A percentile compares a stretch with the other conserved stretches of the same genome.
Conservation (phyloP, 2,329 filamentous ascomycete species). For the Cladosporium colombiae region DNA sequence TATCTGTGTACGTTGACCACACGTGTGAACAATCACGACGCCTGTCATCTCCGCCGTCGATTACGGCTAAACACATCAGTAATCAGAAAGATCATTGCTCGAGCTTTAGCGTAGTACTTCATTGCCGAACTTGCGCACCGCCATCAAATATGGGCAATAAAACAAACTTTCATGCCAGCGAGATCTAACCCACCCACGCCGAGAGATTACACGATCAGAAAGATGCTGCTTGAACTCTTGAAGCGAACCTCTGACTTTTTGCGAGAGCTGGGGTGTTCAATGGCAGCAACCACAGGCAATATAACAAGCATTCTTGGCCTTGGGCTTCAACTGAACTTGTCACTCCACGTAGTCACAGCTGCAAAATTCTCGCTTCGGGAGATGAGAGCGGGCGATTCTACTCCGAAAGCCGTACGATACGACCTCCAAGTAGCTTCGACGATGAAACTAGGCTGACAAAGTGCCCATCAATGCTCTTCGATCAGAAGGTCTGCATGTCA, state of each 20-base stretch:
- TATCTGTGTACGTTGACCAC: background rate
- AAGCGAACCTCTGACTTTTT: background rate
- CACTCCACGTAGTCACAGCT: background rate
- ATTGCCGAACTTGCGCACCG: background rate
- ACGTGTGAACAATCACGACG: background rate
- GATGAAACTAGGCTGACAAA: background rate
- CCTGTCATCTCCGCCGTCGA: background rate
- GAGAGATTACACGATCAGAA: background rate
- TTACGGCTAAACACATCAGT: background rate
- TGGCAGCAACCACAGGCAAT: background rate
- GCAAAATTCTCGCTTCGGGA: background rate
- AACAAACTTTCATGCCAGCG: background rate
- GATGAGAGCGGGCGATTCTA: background rate
- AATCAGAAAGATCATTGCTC: background rate
- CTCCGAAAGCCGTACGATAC: background rate
- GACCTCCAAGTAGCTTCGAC: background rate
- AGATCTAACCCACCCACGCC: background rate
- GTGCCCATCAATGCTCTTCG: background rate
- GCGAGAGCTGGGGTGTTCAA: background rate
- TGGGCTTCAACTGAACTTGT: background rate
- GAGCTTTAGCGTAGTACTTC: background rate
- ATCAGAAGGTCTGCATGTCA: background rate
- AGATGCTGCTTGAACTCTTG: background rate
- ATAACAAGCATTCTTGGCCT: background rate
- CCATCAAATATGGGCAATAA: background rate